Evolutionary conservation across 768 basidiomycete species (phyloP).

Genomic region (Leccinum broughii): DNA sequence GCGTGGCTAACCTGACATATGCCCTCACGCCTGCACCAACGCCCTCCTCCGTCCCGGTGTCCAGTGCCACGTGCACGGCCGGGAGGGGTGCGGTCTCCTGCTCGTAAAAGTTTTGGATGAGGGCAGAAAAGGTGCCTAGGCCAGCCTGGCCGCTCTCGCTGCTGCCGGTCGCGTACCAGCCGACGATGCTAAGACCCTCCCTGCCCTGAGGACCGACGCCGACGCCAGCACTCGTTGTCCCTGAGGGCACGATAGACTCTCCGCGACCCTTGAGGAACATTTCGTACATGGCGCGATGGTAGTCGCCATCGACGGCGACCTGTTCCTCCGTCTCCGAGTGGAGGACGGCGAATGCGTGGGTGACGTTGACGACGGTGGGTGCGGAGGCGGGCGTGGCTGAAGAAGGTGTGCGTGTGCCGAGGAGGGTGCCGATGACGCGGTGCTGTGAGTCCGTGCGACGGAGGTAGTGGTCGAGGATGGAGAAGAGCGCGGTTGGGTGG

Average conservation of each 20-base stretch:
- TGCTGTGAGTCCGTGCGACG: slow-evolving; percentile 79
- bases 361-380: slow-evolving; percentile 57
- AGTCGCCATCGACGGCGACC: slow-evolving; percentile 96
- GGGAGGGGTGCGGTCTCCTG: slow-evolving; percentile 87
- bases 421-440: slow-evolving; percentile 93
- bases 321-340: slow-evolving; percentile 92
- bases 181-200: slow-evolving; percentile 88
- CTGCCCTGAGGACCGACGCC: slow-evolving; percentile 25
- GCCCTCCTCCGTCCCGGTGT: slow-evolving; percentile 73
- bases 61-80: slow-evolving; percentile 88
- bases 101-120: slow-evolving; percentile 97
- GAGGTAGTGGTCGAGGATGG: slow-evolving; percentile 96
- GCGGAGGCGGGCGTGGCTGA: slow-evolving; percentile 26
- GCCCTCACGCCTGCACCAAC: slow-evolving; percentile 77
- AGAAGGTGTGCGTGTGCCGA: slow-evolving; percentile 68
- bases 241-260: slow-evolving; percentile 39
- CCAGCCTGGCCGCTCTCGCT: slow-evolving; percentile 33
- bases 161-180: slow-evolving; percentile 89
- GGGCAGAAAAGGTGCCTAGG: slow-evolving; percentile 91
- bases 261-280: slow-evolving; percentile 65
- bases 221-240: slow-evolving; percentile 16
- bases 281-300: slow-evolving; percentile 92
- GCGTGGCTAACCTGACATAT: slow-evolving; percentile 68
- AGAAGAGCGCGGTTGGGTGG: slow-evolving; percentile 90
- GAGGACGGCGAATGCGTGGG: slow-evolving; percentile 86